Evolutionary conservation across 352 stramenopile genomes (phyloP), one percentile per base, ranked within the genome.

Genomic region (Thraustotheca clavata): DNA sequence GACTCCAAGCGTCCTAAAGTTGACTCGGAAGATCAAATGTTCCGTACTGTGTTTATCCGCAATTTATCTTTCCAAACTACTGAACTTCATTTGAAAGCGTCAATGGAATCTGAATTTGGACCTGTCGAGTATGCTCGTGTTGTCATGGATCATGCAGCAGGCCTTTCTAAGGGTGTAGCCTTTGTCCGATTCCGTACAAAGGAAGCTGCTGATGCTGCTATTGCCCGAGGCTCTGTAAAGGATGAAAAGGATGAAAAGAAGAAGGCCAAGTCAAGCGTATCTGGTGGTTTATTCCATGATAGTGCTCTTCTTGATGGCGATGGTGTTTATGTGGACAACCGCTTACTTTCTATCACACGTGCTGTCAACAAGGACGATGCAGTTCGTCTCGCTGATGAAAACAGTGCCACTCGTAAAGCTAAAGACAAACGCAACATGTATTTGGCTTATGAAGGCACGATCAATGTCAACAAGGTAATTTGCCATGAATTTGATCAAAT

Each of bases 351-450:
- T 48, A 59, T 93, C 38, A 80, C 84, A n/a, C 79, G 78, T 31
- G 73, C 81, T 27, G 80, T 93, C 35, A 77, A 73, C 14, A 91
- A 91, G 65, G 75, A 75, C 8, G 80, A 93, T 41, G 84, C 84
- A 6, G 76, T 78, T 22, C 76, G 80, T 1, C 65, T 93, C 18
- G 69, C 78, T 4, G 76, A 87, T 49, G 60, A 72, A 18, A 87
- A 86, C 49, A 74, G 76, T 46, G 69, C 71, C 4, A 72, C 73
- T 47, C 73, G 73, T 41, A 87, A 83, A 66, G 75, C 78, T 49
- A 77, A 89, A 36, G 96, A 99, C 77, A 96, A 96, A 70, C 90
- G 96, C 59, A 98, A 98, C 70, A 69, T 98, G 68, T 98, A 98
- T 72, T 68, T 99, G 55, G 89, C 94, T 32, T 91, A 95, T 67